These are phyloP conservation scores for Aphanomyces astaci DNA, from an alignment of 352 stramenopile species.

Conservation along the genomic window DNA sequence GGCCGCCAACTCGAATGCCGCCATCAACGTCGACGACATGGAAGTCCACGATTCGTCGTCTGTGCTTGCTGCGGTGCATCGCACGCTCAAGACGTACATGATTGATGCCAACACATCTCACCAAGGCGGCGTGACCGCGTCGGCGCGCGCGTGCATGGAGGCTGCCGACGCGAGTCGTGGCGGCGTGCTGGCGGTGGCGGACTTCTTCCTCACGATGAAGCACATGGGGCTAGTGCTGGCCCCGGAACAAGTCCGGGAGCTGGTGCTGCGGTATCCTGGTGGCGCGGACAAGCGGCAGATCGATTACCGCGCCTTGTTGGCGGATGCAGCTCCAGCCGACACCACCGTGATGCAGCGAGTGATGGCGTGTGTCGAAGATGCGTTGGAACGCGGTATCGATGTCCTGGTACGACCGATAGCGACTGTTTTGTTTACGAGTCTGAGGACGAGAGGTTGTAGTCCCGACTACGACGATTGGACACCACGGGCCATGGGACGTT, in stretches of 20 bases:
- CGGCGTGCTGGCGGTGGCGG: constrained; percentile 3
- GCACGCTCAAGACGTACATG: background rate
- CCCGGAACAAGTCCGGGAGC: background rate
- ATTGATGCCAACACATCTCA: background rate
- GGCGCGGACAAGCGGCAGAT: background rate
- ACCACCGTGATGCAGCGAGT: background rate
- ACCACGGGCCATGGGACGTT: background rate
- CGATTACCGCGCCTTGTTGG: background rate
- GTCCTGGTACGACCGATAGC: background rate
- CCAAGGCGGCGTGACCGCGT: background rate
- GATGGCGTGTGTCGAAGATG: background rate
- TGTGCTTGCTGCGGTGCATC: background rate
- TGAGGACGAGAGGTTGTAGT: background rate
- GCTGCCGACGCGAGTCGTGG: background rate
- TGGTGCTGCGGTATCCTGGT: constrained; percentile 14
- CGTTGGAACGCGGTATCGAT: background rate
- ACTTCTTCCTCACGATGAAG: constrained; percentile 14
- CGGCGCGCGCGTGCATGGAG: background rate
- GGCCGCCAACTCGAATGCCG: background rate
- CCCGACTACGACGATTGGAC: background rate
- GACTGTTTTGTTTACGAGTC: background rate
- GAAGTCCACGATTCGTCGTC: background rate
- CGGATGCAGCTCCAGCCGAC: background rate
- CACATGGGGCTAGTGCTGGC: constrained; percentile 7
- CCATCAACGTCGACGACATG: background rate